Evolutionary conservation across 441 rosid genomes (phyloP), one percentile per base, ranked within the genome.

Genomic region (Hura crepitans): DNA sequence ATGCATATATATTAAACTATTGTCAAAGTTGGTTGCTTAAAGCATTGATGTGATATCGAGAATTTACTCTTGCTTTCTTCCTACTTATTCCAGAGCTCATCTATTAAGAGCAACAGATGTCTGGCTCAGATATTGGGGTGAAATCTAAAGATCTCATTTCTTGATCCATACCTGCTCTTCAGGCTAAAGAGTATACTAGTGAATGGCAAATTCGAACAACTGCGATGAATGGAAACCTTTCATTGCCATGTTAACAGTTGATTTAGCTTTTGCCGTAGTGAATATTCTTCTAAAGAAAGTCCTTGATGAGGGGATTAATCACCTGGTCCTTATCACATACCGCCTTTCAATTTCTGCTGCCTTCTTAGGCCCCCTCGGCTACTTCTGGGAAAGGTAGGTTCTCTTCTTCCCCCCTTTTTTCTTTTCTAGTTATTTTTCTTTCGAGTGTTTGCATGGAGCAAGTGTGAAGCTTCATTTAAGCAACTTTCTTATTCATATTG

Each of bases 271-370:
- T 59, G 81, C 92, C 2, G 27, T 74, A 30, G 79, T 79, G 73
- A 87, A 86, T 76, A 78, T 87, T 75, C 81, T 87, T 67, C 85
- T 87, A 65, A 84, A 87, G 85, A 77, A 81, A 79, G 90, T 80
- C 57, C 78, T 86, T 62, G 81, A 78, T 39, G 77, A 67, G 61
- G 92, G 92, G 30, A 77, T 73, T 61, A 81, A 78, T 75, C 87
- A 74, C 69, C 77, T 83, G 66, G 90, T 87, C 53, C 75, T 87
- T 47, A 69, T 87, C 81, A 85, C 93, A 13, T 87, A 81, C 74
- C 87, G 93, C 28, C 84, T 78, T 25, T 74, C 75, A 1, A 60
- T 84, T 68, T 81, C 90, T 46, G 77, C 90, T 60, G 39, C 81
- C 68, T 83, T 83, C 82, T 78, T 87, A 68, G 85, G 81, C 62